phyloP scores from a whole-genome alignment of 2,329 filamentous ascomycete species.

The Sphaerulina musiva region DNA sequence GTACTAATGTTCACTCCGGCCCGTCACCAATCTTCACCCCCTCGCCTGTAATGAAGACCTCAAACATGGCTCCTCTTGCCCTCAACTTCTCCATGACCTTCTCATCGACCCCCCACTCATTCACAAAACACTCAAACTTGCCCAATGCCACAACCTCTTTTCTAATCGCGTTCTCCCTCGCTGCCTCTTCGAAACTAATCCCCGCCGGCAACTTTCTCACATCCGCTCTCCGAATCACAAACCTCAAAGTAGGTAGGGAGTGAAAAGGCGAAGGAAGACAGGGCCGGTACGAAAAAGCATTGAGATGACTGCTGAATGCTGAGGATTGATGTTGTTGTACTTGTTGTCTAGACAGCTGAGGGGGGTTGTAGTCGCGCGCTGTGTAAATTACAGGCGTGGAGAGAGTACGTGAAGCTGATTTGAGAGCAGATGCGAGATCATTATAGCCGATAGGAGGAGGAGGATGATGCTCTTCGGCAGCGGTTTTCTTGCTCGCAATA shows the following conservation, averaged over 20 bases:
- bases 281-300: constrained; percentile 17
- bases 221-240: constrained; percentile 32
- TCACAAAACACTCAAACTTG: constrained; percentile 32
- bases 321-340: neutral
- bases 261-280: constrained; percentile 32
- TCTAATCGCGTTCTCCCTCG: constrained; percentile 32
- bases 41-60: constrained; percentile 21
- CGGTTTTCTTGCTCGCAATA: neutral
- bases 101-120: constrained; percentile 28
- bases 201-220: constrained; percentile 35
- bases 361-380: constrained; percentile 13
- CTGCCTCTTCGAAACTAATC: constrained; percentile 36
- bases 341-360: constrained; percentile 7
- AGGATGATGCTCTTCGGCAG: neutral
- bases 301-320: constrained; percentile 1
- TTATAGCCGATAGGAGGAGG: constrained; percentile 13
- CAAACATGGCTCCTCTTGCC: constrained; percentile 21
- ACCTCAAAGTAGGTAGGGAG: constrained; percentile 24
- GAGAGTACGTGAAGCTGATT: constrained; percentile 17
- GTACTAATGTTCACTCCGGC: constrained; percentile 6
- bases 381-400: constrained; percentile 28
- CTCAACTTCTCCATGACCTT: constrained; percentile 17
- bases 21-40: constrained; percentile 18
- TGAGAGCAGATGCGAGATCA: constrained; percentile 22
- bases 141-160: constrained; percentile 35